These are phyloP conservation scores for Fusarium buharicum DNA, from an alignment of 2,329 filamentous ascomycete species.

Conservation along the genomic window DNA sequence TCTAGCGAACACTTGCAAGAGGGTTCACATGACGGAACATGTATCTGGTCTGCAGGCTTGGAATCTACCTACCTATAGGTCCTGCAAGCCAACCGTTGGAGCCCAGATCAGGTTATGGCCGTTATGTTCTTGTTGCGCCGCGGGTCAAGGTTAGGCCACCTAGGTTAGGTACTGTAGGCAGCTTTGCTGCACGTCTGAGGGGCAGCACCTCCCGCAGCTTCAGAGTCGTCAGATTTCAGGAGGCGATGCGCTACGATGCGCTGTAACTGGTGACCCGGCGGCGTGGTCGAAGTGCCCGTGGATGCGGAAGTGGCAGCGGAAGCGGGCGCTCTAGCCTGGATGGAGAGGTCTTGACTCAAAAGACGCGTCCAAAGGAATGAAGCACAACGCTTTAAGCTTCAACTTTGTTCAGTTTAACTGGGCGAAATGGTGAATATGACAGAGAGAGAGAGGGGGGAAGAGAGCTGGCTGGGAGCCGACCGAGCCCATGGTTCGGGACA, in stretches of 20 bases:
- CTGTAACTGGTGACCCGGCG: slow-evolving; percentile 17
- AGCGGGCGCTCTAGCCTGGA: neutral
- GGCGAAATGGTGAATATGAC: slow-evolving; percentile 34
- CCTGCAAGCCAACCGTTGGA: slow-evolving; percentile 14
- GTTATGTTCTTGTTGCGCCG: slow-evolving; percentile 8
- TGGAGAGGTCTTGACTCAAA: neutral
- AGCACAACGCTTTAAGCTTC: slow-evolving; percentile 27
- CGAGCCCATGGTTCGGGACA: slow-evolving; percentile 31
- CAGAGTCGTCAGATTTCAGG: slow-evolving; percentile 27
- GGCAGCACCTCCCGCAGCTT: slow-evolving; percentile 11
- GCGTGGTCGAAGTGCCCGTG: slow-evolving; percentile 25
- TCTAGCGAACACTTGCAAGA: slow-evolving; percentile 18
- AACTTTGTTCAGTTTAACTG: slow-evolving; percentile 18
- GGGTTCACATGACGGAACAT: slow-evolving; percentile 13
- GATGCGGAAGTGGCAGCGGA: slow-evolving; percentile 16
- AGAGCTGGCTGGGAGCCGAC: slow-evolving; percentile 13
- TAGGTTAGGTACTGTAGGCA: too few species aligned
- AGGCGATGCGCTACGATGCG: slow-evolving; percentile 28
- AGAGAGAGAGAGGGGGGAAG: slow-evolving; percentile 29
- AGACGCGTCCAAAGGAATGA: slow-evolving; percentile 27
- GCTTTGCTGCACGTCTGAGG: slow-evolving; percentile 29
- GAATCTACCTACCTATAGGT: slow-evolving; percentile 18
- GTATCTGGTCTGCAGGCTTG: slow-evolving; percentile 9
- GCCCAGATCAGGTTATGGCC: neutral
- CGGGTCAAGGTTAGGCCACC: neutral